Evolutionary conservation across 2,329 filamentous ascomycete species (phyloP), one percentile per base, ranked within the genome.

Genomic region (Hymenotorrendiella dingleyae): DNA sequence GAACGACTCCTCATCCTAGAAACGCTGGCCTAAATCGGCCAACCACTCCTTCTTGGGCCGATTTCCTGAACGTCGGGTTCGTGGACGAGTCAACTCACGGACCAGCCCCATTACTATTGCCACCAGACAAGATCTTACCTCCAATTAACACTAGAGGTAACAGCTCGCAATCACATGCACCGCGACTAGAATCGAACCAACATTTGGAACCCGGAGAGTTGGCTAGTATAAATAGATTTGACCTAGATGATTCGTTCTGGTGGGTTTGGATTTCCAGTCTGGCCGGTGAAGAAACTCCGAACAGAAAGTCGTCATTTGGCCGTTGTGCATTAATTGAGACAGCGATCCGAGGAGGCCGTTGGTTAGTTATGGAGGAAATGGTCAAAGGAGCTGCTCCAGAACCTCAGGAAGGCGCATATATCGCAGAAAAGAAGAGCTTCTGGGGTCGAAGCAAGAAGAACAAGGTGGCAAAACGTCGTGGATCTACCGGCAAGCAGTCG

Each of bases 201-300:
- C 71, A 78, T 29, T 71, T 96, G 0, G 89, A 96, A 52, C 93
- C 91, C 0, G 93, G 89, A 39, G 93, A 98, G 71, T 74, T 98
- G 44, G 93, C 93, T 22, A 97, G 89, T 61, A 95, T 98, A 59
- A 85, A 78, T 19, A 76, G 76, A 27, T 78, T 97, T 44, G 83
- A 93, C 49, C 72, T 98, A 4, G 93, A 98, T 56, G 91, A 97
- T 62, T 84, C 89, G 1, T 98, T 98, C 64, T 98, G 93, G 93
- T 97, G 93, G 91, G 93, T 97, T 4, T 98, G 93, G 93, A 97
- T 98, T 74, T 94, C 81, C 55, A 97, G 91, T 71, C 69, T 98
- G 57, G 89, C 91, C 1, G 85, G 82, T 1, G 93, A 98, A 58
- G 93, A 98, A 67, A 86, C 90, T 0, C 66, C 80, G 0, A 76